Base-by-base conservation (phyloP, 345 rosid species). In the Hibiscus tridactylites region DNA sequence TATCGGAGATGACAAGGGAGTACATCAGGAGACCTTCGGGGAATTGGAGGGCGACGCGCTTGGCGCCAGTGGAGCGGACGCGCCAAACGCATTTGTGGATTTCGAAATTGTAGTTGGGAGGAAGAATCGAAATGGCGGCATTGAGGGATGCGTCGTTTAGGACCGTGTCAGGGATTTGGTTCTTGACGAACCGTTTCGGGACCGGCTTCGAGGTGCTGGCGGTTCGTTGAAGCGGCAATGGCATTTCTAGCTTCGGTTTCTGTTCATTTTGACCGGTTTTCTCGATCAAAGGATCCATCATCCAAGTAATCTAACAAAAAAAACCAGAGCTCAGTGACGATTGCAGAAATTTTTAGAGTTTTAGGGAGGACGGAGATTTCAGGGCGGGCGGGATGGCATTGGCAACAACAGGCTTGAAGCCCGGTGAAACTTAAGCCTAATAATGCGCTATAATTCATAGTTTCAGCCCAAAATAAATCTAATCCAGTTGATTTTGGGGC, bases 1-100 rank as follows among this genome's bases (percentile, higher is more conserved):
- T 88, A 74, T 94, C 97, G 47, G 97, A 88, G 85, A 94, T 91
- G 29, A 88, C 77, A 37, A 92, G 85, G 3, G 98, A 87, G 73
- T 88, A 94, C 96, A 94, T 88, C 42, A 94, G 92, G 49, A 94
- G 89, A 11, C 97, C 97, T 57, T 94, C 98, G 0, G 93, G 98
- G 17, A 94, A 88, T 84, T 91, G 97, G 58, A 94, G 80, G n/a
- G 98, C 96, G 3, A 94, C 75, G 79, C 92, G 90, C 80, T 82
- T 85, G 1, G 97, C 88, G 42, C 75, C 68, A 13, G 81, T 17
- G 53, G 93, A 81, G 56, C 82, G 85, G 74, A 94, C 73, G 9
- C 98, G 84, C 91, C 91, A 89, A 5, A 94, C 85, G 78, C 90
- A 88, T 79, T 94, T 91, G 76, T 94, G 96, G 58, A 94, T 77